phyloP scores from a whole-genome alignment of 1,284 basidiomycete species.

The Apiotrichum sp. region DNA sequence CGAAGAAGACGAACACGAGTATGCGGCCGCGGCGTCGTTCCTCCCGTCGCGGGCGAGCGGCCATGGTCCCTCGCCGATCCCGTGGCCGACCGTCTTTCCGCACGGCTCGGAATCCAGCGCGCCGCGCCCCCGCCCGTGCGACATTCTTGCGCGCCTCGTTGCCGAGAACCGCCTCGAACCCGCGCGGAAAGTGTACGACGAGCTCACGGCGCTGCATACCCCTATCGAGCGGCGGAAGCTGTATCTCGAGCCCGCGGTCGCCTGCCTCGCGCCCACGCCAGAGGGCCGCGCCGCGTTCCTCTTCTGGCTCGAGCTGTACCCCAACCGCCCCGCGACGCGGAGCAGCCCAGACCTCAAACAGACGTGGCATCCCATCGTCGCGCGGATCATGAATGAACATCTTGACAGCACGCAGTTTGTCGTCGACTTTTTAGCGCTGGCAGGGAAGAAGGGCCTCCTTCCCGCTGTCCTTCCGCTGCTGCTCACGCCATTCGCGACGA shows the following conservation, averaged over 20 bases:
- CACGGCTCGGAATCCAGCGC: conserved; percentile 6
- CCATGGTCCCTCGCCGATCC: conserved; percentile 13
- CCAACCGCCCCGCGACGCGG: conserved; percentile 30
- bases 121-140: conserved; percentile 20
- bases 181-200: conserved; percentile 28
- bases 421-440: conserved; percentile 17
- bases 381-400: conserved; percentile 15
- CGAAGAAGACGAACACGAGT: conserved; percentile 29
- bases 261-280: neutral
- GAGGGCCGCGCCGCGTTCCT: neutral
- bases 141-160: conserved; percentile 29
- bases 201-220: conserved; percentile 25
- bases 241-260: conserved; percentile 29
- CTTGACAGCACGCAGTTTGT: conserved; percentile 21
- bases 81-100: conserved; percentile 36
- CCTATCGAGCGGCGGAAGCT: conserved; percentile 23
- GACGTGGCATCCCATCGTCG: conserved; percentile 28
- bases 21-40: conserved; percentile 17
- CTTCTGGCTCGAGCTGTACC: conserved; percentile 27
- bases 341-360: conserved; percentile 20
- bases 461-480: conserved; percentile 25
- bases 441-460: conserved; percentile 31
- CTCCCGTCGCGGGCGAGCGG: conserved; percentile 15
- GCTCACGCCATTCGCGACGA: conserved; percentile 19
- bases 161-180: conserved; percentile 12